phyloP scores from a whole-genome alignment of 2,329 filamentous ascomycete species.

The Monilinia laxa region DNA sequence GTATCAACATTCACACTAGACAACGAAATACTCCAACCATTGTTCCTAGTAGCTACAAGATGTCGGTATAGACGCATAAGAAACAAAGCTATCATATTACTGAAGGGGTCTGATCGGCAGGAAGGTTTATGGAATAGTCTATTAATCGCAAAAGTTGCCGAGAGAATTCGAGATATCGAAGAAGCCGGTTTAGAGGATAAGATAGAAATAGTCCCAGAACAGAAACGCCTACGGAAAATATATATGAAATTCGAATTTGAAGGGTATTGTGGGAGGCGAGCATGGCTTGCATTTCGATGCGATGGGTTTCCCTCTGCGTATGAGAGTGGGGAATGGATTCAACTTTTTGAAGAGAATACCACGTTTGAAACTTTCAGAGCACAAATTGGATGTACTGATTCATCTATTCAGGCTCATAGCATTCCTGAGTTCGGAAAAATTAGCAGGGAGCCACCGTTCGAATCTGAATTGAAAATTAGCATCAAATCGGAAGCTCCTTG shows the following conservation, averaged over 20 bases:
- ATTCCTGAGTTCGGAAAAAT: not conserved
- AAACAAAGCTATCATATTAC: constrained; percentile 59
- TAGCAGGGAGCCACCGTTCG: not conserved
- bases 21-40: constrained; percentile 59
- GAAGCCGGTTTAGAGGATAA: constrained; percentile 20
- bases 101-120: constrained; percentile 56
- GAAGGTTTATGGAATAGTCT: constrained; percentile 63
- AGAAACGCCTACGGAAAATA: constrained; percentile 6
- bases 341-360: not conserved
- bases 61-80: constrained; percentile 57
- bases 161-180: constrained; percentile 25
- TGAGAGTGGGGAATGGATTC: constrained; percentile 17
- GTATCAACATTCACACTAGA: constrained; percentile 54
- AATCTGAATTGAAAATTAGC: not conserved
- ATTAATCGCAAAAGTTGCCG: constrained; percentile 24
- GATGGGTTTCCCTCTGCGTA: not conserved
- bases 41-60: constrained; percentile 63
- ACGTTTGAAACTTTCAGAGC: not conserved
- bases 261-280: constrained; percentile 1
- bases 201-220: constrained; percentile 1
- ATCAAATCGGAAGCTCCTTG: constrained; percentile 3
- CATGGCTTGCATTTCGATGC: constrained; percentile 11
- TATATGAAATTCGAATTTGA: constrained; percentile 19
- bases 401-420: not conserved
- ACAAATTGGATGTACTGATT: not conserved